phyloP scores from a whole-genome alignment of 805 yeast genomes.

The Yarrowia sp. region DNA sequence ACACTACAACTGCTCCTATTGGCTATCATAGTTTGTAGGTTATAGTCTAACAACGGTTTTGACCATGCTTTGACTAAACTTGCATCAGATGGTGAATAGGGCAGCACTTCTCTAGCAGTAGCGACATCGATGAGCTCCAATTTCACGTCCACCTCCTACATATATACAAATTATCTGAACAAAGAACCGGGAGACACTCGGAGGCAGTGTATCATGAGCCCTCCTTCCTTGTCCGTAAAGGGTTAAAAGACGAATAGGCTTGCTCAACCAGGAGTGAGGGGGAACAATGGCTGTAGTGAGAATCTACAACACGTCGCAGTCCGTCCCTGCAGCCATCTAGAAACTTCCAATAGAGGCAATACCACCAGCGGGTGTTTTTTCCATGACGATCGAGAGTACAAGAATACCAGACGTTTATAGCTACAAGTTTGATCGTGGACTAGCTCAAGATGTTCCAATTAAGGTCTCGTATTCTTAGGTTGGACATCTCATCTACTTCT shows the following conservation, averaged over 20 bases:
- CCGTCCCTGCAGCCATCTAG: conserved; percentile 32
- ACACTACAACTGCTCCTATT: too few species aligned
- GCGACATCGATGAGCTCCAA: too few species aligned
- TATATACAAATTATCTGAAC: not conserved
- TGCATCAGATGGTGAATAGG: too few species aligned
- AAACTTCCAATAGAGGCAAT: conserved; percentile 28
- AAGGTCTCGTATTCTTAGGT: too few species aligned
- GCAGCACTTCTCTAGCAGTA: too few species aligned
- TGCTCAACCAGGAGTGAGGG: conserved; percentile 2
- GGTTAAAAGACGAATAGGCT: conserved; percentile 8
- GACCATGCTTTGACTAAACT: too few species aligned
- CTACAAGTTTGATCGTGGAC: too few species aligned
- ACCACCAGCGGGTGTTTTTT: conserved; percentile 10
- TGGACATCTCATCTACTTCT: too few species aligned
- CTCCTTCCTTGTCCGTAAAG: not conserved
- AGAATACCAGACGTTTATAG: too few species aligned
- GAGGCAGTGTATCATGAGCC: not conserved
- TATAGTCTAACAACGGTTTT: too few species aligned
- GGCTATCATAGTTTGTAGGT: too few species aligned
- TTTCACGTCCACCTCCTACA: not conserved
- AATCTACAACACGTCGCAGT: not conserved
- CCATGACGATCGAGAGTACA: not conserved
- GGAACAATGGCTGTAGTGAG: not conserved
- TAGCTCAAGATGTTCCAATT: too few species aligned
- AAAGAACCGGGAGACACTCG: not conserved